These are phyloP conservation scores for Puccinia polysora DNA, from an alignment of 1,284 basidiomycete species.

Conservation along the genomic window DNA sequence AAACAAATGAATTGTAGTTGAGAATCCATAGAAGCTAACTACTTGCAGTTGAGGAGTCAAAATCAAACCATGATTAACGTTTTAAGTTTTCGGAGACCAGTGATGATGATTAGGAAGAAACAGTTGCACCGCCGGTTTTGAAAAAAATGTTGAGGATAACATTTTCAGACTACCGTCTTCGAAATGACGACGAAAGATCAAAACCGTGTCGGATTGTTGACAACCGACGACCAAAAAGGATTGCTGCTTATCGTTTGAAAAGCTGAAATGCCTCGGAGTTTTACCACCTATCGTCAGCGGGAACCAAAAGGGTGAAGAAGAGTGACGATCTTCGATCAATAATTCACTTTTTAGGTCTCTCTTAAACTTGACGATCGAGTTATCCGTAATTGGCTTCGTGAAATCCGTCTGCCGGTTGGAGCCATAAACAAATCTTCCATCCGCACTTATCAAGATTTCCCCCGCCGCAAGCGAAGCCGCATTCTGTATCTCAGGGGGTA, in stretches of 20 bases:
- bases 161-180: not conserved
- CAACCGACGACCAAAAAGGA: constrained; percentile 13
- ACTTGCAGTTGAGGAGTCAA: no score
- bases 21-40: no score
- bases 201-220: constrained; percentile 12
- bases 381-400: constrained; percentile 14
- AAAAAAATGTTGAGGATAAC: not conserved
- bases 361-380: constrained; percentile 23
- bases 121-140: not conserved
- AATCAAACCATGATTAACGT: no score
- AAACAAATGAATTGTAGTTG: no score
- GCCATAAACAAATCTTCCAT: constrained; percentile 27
- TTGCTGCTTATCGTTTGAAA: constrained; percentile 5
- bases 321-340: constrained; percentile 3
- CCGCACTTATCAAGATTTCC: constrained; percentile 5
- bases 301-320: not conserved
- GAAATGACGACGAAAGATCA: constrained; percentile 4
- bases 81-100: no score
- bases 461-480: constrained; percentile 4
- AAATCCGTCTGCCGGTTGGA: constrained; percentile 36
- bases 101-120: not conserved
- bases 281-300: not conserved
- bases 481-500: not conserved
- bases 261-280: constrained; percentile 27
- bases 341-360: constrained; percentile 9